Base-by-base conservation (phyloP, 805 yeast genomes). In the Metschnikowia reukaufii region DNA sequence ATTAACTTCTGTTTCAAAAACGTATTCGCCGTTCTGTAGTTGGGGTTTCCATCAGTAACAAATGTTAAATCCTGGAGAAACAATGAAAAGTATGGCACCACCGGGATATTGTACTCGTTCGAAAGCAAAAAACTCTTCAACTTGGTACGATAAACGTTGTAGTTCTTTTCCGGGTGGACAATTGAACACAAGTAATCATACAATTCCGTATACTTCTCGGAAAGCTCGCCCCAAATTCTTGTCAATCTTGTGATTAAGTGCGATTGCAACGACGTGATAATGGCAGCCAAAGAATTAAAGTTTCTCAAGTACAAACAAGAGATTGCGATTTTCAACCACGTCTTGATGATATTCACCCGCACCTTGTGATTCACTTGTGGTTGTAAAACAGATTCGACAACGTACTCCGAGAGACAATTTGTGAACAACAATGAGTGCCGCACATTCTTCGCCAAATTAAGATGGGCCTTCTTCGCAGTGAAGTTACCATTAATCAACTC, bases 11-110 rank as follows among this genome's bases (percentile, higher is more conserved):
- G 81, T 51, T 74, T 74, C 57, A 80, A 68, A 57, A 79, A 79
- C 5, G 70, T 77, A 50, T 81, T 79, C 4, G 84, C 82, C 50
- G 73, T 78, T 60, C 91, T 72, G 61, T 70, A 82, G 56, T 81
- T 83, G 33, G 85, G 76, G 60, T 86, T 86, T n/a, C 94, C 92
- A 55, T 87, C 95, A 42, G 82, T 77, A n/a, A 86, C 81, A 66
- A 86, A 86, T 0, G 91, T 86, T 57, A 87, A 71, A 64, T 87
- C 96, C 64, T 85, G 94, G 37, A 87, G 67, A 62, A 84, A 86
- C 44, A 87, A 66, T 38, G 86, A 83, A 47, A 86, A 74, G 60
- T 86, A 87, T 15, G 96, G 96, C 31, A 87, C 91, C 17, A 81
- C 77, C 0, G 91, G 89, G 17, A 82, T 69, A 48, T 69, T 77